These are phyloP conservation scores for Parmales sp. DNA, from an alignment of 108 stramenopile species.

Conservation along the genomic window DNA sequence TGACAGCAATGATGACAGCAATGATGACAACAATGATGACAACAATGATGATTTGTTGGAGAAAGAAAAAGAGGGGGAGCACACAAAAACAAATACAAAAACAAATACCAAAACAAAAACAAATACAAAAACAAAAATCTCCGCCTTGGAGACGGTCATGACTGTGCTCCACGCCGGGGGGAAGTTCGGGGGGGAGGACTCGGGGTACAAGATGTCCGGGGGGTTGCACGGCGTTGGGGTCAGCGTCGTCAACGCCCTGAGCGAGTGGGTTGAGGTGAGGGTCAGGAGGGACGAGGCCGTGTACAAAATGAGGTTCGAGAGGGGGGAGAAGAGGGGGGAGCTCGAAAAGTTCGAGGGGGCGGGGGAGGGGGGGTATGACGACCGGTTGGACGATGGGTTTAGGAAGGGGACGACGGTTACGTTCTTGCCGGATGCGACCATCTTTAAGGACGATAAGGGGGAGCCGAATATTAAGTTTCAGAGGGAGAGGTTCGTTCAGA, in stretches of 20 bases:
- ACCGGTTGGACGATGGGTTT: conserved; percentile 22
- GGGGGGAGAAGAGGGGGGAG: conserved; percentile 50
- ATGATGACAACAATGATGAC: no score
- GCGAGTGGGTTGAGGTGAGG: conserved; percentile 56
- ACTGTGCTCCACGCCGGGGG: conserved; percentile 91
- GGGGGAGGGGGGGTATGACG: conserved; percentile 14
- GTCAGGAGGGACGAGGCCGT: conserved; percentile 50
- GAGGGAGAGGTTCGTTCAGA: conserved; percentile 45
- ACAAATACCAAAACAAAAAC: no score
- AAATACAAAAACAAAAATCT: conserved; percentile 59
- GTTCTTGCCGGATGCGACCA: conserved; percentile 71
- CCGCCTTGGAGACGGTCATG: conserved; percentile 84
- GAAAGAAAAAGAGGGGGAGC: no score
- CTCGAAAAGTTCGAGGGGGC: conserved; percentile 33
- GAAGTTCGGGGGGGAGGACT: conserved; percentile 73
- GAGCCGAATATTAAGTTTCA: conserved; percentile 66
- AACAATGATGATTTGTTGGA: no score
- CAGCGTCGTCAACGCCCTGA: conserved; percentile 86
- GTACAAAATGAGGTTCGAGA: conserved; percentile 51
- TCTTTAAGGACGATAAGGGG: conserved; percentile 81
- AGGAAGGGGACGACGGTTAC: conserved; percentile 61
- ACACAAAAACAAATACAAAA: no score
- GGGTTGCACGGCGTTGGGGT: conserved; percentile 95
- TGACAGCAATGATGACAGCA: no score
- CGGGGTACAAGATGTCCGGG: conserved; percentile 84